Base-by-base conservation (phyloP, 2,329 filamentous ascomycete species). In the Beauveria caledonica region DNA sequence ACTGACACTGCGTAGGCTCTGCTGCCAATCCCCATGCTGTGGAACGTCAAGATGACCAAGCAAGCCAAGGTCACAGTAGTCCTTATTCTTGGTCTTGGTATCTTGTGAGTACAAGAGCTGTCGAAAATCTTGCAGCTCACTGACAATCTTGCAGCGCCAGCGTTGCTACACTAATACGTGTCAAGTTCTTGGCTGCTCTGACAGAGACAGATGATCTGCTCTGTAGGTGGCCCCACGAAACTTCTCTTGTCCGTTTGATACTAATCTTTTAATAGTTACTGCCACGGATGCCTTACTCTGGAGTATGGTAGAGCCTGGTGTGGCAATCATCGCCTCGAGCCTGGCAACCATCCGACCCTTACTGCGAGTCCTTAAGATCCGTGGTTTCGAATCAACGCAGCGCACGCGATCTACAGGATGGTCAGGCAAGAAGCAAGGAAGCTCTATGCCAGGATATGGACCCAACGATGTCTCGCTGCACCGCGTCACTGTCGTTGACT, bases 291-390 rank as follows among this genome's bases (percentile, higher is more conserved):
- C 80, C 40, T 80, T 81, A 76, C 73, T 83, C 7, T 84, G 81
- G 81, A 83, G 79, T 10, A 70, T 83, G n/a, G 72, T 83, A 58
- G 81, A 84, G 65, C 80, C 80, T 1, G 80, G 80, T 6, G 76
- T 83, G 23, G 80, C 80, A 62, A 84, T 83, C 50, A 68, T 79
- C 27, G 81, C 81, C 13, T 77, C 80, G 2, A 81, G 78, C 62
- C 71, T 83, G 11, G 79, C 78, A 23, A 84, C 81, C 5, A 80
- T 83, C 36, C 77, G 80, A 3, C 81, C 81, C 4, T 73, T 84
- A 1, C 75, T 84, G 40, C 78, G 80, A 40, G 70, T 72, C n/a
- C 73, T 77, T 70, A 74, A 71, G 63, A 68, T 82, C 13, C 73
- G 65, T 23, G 80, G 79, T 7, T 82, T 82, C 65, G 72, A 73